Evolutionary conservation across 441 rosid genomes (phyloP).

Genomic region (Corymbia calophylla): DNA sequence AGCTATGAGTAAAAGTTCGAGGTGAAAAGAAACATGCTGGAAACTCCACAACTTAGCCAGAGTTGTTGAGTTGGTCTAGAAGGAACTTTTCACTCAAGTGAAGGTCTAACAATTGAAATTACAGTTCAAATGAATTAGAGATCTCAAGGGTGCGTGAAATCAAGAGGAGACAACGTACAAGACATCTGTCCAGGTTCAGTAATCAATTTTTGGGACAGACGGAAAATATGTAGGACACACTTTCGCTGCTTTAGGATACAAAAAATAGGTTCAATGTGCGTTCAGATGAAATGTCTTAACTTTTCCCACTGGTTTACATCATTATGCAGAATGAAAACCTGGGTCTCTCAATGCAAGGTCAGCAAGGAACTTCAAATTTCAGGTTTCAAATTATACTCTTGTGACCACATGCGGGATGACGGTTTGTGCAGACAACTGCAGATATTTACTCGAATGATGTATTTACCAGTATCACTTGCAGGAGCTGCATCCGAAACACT

Average conservation of each 20-base stretch:
- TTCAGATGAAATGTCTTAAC: not conserved
- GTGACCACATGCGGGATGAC: not conserved
- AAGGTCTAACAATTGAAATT: not conserved
- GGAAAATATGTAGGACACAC: not conserved
- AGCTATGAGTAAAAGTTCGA: not conserved
- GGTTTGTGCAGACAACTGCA: not conserved
- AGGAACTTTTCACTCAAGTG: not conserved
- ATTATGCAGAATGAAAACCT: not conserved
- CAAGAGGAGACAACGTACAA: not conserved
- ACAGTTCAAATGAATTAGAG: not conserved
- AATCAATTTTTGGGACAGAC: not conserved
- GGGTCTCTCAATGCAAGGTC: not conserved
- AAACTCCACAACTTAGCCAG: not conserved
- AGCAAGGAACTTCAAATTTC: not conserved
- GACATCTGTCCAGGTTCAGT: not conserved
- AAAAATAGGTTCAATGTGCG: not conserved
- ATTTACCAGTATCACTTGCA: conserved; percentile 39
- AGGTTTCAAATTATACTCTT: not conserved
- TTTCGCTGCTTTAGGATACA: not conserved
- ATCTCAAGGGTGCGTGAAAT: not conserved
- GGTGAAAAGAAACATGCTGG: not conserved
- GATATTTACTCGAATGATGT: not conserved
- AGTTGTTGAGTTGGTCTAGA: not conserved
- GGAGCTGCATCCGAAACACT: conserved; percentile 26
- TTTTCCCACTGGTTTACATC: not conserved